Conservation (phyloP, 2,329 filamentous ascomycete genomes). For the Parafenestella ontariensis region DNA sequence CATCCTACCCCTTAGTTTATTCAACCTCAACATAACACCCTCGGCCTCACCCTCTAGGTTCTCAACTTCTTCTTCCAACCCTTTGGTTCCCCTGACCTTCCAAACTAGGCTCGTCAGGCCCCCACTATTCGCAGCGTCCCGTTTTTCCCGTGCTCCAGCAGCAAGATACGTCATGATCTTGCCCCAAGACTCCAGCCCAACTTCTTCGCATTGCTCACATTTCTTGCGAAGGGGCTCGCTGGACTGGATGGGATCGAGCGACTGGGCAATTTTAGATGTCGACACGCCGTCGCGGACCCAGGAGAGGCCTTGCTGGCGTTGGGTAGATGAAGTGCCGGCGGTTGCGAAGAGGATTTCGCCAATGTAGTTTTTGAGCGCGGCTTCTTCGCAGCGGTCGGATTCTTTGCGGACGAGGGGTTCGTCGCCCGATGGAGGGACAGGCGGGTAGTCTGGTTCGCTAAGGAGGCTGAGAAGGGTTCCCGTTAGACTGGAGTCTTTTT, state of each 20-base stretch:
- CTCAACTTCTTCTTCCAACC: slow-evolving; percentile 38
- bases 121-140: slow-evolving; percentile 28
- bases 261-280: slow-evolving; percentile 69
- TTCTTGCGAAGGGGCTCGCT: slow-evolving; percentile 59
- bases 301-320: slow-evolving; percentile 70
- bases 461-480: slow-evolving; percentile 45
- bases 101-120: slow-evolving; percentile 29
- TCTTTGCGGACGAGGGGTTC: slow-evolving; percentile 69
- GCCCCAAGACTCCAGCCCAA: slow-evolving; percentile 82
- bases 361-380: slow-evolving; percentile 85
- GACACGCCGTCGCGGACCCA: slow-evolving; percentile 88
- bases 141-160: slow-evolving; percentile 51
- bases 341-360: slow-evolving; percentile 89
- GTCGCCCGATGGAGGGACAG: slow-evolving; percentile 73
- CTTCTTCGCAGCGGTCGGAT: slow-evolving; percentile 79
- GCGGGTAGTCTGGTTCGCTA: slow-evolving; percentile 69
- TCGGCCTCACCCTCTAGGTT: slow-evolving; percentile 45
- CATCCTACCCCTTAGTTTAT: slow-evolving; percentile 44
- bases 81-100: slow-evolving; percentile 35
- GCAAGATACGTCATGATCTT: slow-evolving; percentile 76
- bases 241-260: slow-evolving; percentile 57
- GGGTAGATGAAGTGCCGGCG: slow-evolving; percentile 50
- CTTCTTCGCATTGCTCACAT: slow-evolving; percentile 78
- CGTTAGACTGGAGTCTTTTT: slow-evolving; percentile 33
- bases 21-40: slow-evolving; percentile 42